Evolutionary conservation across 192 early-diverging fungal genomes (phyloP), one percentile per base, ranked within the genome.

Genomic region (Mortierella alpina): DNA sequence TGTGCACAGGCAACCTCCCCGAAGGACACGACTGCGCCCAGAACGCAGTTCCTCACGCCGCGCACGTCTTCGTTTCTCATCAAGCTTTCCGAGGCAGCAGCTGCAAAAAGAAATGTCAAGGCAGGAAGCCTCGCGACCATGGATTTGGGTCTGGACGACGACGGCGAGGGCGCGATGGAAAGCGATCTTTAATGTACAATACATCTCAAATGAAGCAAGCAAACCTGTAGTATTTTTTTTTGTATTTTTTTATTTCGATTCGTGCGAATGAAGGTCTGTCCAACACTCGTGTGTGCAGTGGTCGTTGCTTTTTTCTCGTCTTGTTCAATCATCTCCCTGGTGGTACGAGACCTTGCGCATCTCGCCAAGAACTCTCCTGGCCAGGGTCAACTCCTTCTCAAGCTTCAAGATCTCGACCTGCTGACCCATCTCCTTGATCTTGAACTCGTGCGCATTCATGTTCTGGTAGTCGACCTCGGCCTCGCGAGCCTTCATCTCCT

Each of bases 371-470:
- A 91, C 89, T 68, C 93, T 90, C 65, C 97, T 84, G 22, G 98
- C 97, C 63, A 92, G 86, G 31, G 87, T 88, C 63, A 99, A 84
- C 59, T 96, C 96, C 72, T 96, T 95, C 82, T 99, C 98, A 39
- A 98, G 86, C 84, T 97, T 95, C 71, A 98, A 86, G 61, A 99
- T 97, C 84, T 92, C 89, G 47, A 99, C 98, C 83, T 99, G 97
- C 84, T 97, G 97, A 69, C 97, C 94, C 98, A 98, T 99, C 82
- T 98, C 97, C 73, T 91, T 90, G 71, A 93, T 92, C 86, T 98
- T 97, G 84, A 96, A 94, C 82, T 99, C 96, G 83, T 97, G 94
- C 23, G 92, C 90, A 61, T 91, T 91, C 86, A 99, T 86, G 67
- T 88, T 86, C 60, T 89, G 88, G 63, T 88, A 93, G 65, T 95